A percentile compares a stretch with the other conserved stretches of the same genome.
Conservation (phyloP, 768 basidiomycete genomes). For the Fibroporia radiculosa region DNA sequence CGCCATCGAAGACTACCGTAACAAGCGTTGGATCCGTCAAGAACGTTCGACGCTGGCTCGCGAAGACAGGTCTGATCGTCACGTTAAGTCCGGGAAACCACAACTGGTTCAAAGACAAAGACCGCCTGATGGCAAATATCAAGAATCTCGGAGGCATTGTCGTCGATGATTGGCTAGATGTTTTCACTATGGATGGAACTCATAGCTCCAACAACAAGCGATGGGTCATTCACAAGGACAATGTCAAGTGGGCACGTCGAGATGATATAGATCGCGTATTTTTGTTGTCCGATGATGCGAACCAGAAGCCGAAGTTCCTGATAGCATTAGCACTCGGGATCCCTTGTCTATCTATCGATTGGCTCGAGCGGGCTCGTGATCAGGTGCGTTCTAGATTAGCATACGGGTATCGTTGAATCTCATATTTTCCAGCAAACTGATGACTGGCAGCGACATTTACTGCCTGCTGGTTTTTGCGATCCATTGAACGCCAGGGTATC, state of each 20-base stretch:
- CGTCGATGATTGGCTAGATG: conserved; percentile 52
- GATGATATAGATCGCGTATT: conserved; percentile 48
- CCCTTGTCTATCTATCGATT: conserved; percentile 63
- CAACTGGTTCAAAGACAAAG: conserved; percentile 34
- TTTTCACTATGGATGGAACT: conserved; percentile 51
- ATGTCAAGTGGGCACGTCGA: conserved; percentile 39
- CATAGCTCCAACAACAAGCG: conserved; percentile 35
- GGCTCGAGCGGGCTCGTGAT: conserved; percentile 37
- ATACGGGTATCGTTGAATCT: too few species aligned
- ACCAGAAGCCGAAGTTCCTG: conserved; percentile 73
- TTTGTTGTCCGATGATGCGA: conserved; percentile 56
- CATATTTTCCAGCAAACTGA: conserved; percentile 6
- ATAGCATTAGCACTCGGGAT: conserved; percentile 80
- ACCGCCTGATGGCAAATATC: conserved; percentile 35
- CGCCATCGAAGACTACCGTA: conserved; percentile 43
- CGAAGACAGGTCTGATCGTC: conserved; percentile 50
- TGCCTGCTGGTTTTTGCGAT: conserved; percentile 42
- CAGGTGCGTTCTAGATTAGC: too few species aligned
- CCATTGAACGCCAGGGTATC: conserved; percentile 33
- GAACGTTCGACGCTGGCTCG: conserved; percentile 23
- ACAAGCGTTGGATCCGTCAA: conserved; percentile 27
- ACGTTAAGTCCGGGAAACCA: conserved; percentile 37
- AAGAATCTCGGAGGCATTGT: conserved; percentile 46
- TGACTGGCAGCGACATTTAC: conserved; percentile 59
- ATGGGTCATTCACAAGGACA: conserved; percentile 43